Evolutionary conservation across 176 grass and related monocot species (phyloP).

Genomic region (Oryza longistaminata): DNA sequence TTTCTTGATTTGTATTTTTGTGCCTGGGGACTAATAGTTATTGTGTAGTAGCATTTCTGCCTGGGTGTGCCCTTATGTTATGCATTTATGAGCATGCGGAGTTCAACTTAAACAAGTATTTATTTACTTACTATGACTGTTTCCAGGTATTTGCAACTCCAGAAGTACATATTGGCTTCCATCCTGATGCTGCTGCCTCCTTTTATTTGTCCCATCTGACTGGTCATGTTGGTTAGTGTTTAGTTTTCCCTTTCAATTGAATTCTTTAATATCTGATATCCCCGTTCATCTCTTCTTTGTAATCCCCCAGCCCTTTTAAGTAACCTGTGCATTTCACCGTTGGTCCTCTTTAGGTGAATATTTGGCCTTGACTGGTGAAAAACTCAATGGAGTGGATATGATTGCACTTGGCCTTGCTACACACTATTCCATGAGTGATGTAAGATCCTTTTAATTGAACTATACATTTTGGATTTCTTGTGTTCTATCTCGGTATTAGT

Average conservation of each 20-base stretch:
- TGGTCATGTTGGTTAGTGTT: conserved; percentile 85
- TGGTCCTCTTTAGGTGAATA: conserved; percentile 71
- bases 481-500: neutral
- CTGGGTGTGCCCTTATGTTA: neutral
- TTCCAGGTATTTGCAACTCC: conserved; percentile 91
- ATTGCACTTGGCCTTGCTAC: conserved; percentile 92
- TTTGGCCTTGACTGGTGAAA: conserved; percentile 85
- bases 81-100: neutral
- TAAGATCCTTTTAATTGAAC: conserved; percentile 42
- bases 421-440: conserved; percentile 72
- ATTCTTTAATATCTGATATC: neutral
- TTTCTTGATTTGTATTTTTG: conserved; percentile 24
- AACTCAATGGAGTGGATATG: conserved; percentile 88
- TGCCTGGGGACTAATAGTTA: neutral
- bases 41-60: conserved; percentile 18
- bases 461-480: neutral
- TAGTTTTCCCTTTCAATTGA: conserved; percentile 4
- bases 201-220: conserved; percentile 94
- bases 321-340: conserved; percentile 11
- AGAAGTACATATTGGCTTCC: conserved; percentile 96
- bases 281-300: neutral
- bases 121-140: neutral
- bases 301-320: neutral
- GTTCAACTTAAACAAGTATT: neutral
- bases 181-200: conserved; percentile 95